Base-by-base conservation (phyloP, 2,329 filamentous ascomycete genomes). In the Ophiosphaerella narmari region DNA sequence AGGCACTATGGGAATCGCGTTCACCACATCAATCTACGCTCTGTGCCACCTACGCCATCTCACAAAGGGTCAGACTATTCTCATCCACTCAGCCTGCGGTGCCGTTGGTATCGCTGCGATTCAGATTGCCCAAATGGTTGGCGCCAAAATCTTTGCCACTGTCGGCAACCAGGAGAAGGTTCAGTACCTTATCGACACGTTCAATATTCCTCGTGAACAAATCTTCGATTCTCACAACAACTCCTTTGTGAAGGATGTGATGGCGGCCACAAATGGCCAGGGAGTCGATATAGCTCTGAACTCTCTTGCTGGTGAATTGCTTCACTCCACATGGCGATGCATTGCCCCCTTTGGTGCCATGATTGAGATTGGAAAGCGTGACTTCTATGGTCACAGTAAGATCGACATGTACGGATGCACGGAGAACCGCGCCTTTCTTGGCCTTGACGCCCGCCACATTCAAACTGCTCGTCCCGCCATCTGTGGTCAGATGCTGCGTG, bases 271-370 rank as follows among this genome's bases (percentile, higher is more conserved):
- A 0, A 50, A 62, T 8, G 66, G 66, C 8, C 39, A 48, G 1
- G 73, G 73, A 2, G 68, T 75, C 12, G 73, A 75, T 49, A 39
- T 72, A 1, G 61, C 73, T 2, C 39, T 72, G 2, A 72, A 71
- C 34, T 64, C 63, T 4, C 50, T 71, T 5, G 40, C 54, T 12
- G 68, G 68, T 13, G 60, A 69, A 7, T 37, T 60, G 7, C 49
- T 71, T 1, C 43, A 57, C 16, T 72, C 71, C 1, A 77, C 73
- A 0, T 82, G 75, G 76, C 54, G 68, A 7, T 78, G 76, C 37
- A 65, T 82, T 1, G 77, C 77, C 1, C 47, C 57, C 32, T 45
- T 40, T 32, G 62, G 62, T 6, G 50, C 29, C 14, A 49, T 62
- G 45, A 42, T 65, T 6, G 62, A 65, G 51, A 45, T 65, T 14